Evolutionary conservation across 176 grass and related monocot species (phyloP), one percentile per base, ranked within the genome.

Genomic region (sorghum (Sorghum bicolor)): DNA sequence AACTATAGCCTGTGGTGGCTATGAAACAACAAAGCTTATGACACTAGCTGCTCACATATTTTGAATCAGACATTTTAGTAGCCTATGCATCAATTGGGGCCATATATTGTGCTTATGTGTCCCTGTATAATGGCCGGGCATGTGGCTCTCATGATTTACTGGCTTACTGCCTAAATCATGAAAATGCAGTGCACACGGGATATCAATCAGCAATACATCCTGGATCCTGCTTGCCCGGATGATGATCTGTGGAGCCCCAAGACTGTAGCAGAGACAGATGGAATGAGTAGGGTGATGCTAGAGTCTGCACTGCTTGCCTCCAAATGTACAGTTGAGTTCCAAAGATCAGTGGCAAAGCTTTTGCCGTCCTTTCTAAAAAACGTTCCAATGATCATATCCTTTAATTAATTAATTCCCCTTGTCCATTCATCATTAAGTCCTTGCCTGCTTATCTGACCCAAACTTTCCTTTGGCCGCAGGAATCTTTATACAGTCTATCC

Each of bases 301-400:
- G 32, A 67, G 79, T 65, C 73, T 24, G 13, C 8, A 14, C 65
- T 73, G 53, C n/a, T 53, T 44, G 69, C 66, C 17, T 70, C 64
- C n/a, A 45, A 84, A 15, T 91, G 92, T 71, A 81, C 80, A 78
- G 89, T n/a, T 86, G 32, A 38, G 67, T 63, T 38, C 22, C 24
- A 64, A 74, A 26, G 19, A 63, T n/a, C n/a, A n/a, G n/a, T n/a
- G n/a, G n/a, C n/a, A n/a, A n/a, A n/a, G n/a, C n/a, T n/a, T n/a
- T n/a, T n/a, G n/a, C n/a, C n/a, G n/a, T n/a, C n/a, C n/a, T n/a
- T n/a, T n/a, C n/a, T n/a, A n/a, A n/a, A n/a, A n/a, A n/a, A n/a
- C n/a, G 67, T 63, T 38, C 22, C 24, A 64, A 74, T 19, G 19
- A 63, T 62, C 1, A 11, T 26, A 20, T 55, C 52, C 52, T 57